These are phyloP conservation scores for Podosphaera xanthii DNA, from an alignment of 2,329 filamentous ascomycete genomes.

Conservation along the genomic window DNA sequence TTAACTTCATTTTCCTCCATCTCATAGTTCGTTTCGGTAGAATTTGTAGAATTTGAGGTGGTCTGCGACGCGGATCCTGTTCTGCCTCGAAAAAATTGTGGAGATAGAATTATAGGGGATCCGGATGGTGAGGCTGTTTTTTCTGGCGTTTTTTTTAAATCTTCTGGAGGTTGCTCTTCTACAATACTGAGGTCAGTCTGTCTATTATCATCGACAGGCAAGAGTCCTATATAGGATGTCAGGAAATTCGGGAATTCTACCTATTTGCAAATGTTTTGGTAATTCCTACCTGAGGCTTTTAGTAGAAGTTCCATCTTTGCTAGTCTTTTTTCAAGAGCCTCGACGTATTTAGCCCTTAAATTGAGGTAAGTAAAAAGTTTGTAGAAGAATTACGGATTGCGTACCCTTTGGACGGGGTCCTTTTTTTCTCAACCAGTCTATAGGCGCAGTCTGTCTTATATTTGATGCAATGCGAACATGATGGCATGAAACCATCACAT, in stretches of 20 bases:
- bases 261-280: slow-evolving; percentile 22
- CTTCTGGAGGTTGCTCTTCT: slow-evolving; percentile 50
- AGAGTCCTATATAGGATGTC: slow-evolving; percentile 30
- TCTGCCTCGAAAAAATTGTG: no score
- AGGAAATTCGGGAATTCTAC: background rate
- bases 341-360: slow-evolving; percentile 80
- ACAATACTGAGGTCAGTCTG: slow-evolving; percentile 72
- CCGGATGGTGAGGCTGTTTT: no score
- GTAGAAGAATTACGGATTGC: slow-evolving; percentile 8
- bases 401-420: slow-evolving; percentile 88
- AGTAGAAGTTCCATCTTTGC: slow-evolving; percentile 90
- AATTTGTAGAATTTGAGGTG: background rate
- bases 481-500: slow-evolving; percentile 86
- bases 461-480: slow-evolving; percentile 88
- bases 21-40: slow-evolving; percentile 5
- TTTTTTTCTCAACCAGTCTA: slow-evolving; percentile 96
- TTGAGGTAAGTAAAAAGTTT: background rate
- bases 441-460: slow-evolving; percentile 97
- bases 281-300: slow-evolving; percentile 34
- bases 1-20: slow-evolving; percentile 17
- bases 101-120: no score
- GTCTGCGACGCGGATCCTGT: no score
- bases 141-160: slow-evolving; percentile 22
- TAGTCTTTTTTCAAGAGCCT: slow-evolving; percentile 81
- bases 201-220: slow-evolving; percentile 67